phyloP scores from a whole-genome alignment of 192 early-diverging fungal genomes.

The Coemansia sp. region DNA sequence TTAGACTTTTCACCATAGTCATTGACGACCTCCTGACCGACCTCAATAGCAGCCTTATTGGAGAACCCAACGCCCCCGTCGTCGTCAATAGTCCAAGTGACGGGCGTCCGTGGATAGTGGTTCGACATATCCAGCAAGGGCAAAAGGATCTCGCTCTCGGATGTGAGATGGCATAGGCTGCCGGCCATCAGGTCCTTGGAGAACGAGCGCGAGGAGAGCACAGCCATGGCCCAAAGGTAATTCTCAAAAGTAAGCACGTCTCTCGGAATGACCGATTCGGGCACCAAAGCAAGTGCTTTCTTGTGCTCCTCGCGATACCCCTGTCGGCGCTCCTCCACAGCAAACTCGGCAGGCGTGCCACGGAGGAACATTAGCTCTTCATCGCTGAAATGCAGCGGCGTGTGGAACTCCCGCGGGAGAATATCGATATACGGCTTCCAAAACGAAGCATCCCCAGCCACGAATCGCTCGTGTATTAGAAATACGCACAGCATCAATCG shows the following conservation, averaged over 20 bases:
- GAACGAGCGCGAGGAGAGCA: conserved; percentile 60
- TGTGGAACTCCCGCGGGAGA: conserved; percentile 56
- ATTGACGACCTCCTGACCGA: conserved; percentile 59
- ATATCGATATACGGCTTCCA: conserved; percentile 64
- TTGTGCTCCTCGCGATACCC: conserved; percentile 36
- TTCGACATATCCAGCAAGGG: conserved; percentile 67
- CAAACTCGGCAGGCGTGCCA: conserved; percentile 57
- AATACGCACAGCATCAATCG: conserved; percentile 55
- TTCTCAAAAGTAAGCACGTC: conserved; percentile 48
- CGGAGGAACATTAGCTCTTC: conserved; percentile 51
- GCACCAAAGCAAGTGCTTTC: conserved; percentile 12
- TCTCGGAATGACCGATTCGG: conserved; percentile 5
- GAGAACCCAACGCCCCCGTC: conserved; percentile 47
- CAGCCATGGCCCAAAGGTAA: conserved; percentile 61
- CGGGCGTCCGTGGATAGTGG: conserved; percentile 56
- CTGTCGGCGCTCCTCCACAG: conserved; percentile 43
- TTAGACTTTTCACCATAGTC: conserved; percentile 76
- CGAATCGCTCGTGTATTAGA: conserved; percentile 52
- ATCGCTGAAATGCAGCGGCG: conserved; percentile 55
- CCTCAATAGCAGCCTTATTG: conserved; percentile 20
- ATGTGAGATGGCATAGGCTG: conserved; percentile 9
- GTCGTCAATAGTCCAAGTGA: conserved; percentile 55
- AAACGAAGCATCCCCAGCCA: conserved; percentile 37
- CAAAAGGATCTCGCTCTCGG: conserved; percentile 50
- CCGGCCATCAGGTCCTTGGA: conserved; percentile 56